Evolutionary conservation across 495 filamentous ascomycete species (phyloP).

Genomic region (Aspergillus cristatus): DNA sequence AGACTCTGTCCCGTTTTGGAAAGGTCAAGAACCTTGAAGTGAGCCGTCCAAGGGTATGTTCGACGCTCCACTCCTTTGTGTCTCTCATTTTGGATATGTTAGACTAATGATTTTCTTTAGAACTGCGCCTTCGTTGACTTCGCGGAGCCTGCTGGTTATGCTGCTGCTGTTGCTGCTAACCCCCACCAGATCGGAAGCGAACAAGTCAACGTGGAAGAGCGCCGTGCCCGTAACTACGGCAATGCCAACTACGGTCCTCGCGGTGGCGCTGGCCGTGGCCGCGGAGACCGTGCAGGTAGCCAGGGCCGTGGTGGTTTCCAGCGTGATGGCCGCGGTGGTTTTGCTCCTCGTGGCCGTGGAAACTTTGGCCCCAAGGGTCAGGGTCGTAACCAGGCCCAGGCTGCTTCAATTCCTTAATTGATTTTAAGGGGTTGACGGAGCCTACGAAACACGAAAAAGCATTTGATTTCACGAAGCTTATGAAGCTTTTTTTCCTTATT

Average conservation of each 20-base stretch:
- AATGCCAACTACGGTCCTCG: conserved; percentile 50
- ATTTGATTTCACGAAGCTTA: neutral
- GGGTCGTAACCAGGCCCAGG: conserved; percentile 40
- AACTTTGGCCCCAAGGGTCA: conserved; percentile 39
- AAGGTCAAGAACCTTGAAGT: conserved; percentile 82
- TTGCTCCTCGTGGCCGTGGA: conserved; percentile 43
- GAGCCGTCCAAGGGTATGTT: conserved; percentile 73
- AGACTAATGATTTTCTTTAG: conserved; percentile 36
- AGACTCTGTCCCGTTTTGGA: conserved; percentile 60
- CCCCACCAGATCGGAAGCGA: conserved; percentile 77
- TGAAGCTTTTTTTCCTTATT: conserved; percentile 5
- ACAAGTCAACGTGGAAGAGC: conserved; percentile 78
- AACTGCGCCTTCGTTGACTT: conserved; percentile 98
- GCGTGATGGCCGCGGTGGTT: conserved; percentile 53
- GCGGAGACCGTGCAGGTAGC: conserved; percentile 57
- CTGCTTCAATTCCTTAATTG: conserved; percentile 28
- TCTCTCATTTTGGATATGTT: too few species aligned
- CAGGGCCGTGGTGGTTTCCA: conserved; percentile 60
- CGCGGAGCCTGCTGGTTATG: conserved; percentile 63
- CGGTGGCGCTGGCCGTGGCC: conserved; percentile 51
- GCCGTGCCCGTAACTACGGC: conserved; percentile 63
- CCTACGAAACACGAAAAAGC: neutral
- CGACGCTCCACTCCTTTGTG: neutral
- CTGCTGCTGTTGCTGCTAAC: conserved; percentile 73
- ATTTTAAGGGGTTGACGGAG: neutral